Base-by-base conservation (phyloP, 345 rosid species). In the Pugionium dolabratum region DNA sequence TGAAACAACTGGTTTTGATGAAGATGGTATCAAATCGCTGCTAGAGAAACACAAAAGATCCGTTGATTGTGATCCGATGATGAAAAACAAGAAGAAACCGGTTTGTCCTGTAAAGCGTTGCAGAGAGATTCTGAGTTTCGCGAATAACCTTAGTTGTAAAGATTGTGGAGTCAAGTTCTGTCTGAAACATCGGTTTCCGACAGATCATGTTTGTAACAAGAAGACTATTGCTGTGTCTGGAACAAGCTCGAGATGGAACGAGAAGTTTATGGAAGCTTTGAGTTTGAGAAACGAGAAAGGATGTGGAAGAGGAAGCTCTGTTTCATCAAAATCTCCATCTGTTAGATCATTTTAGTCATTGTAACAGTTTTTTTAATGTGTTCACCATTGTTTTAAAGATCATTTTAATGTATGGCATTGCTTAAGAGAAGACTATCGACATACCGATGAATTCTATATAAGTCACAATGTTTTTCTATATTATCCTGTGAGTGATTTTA, bases 151-250 rank as follows among this genome's bases (percentile, higher is more conserved):
- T 36, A 74, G 83, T 10, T 93, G 98, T 84, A 88, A 90, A 67
- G 79, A 80, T 61, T 90, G 97, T 59, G 76, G 75, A 2, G 55
- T 85, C 40, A 84, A 80, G 79, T 87, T 88, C 43, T 93, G 96
- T 56, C 78, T 93, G 54, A 81, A 78, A 66, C 97, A 93, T 28
- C 63, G 97, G 75, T 90, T 88, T 58, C 96, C 92, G 0, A 78
- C 83, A 3, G 96, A 86, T 43, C 97, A 93, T 62, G 65, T 64
- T 10, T 88, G 98, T 80, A 72, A 62, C 53, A 67, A 69, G 54
- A 67, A 25, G 40, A 49, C 47, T 2, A 9, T 73, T 55, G 2
- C 62, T 4, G 48, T n/a, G 0, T 34, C 69, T 1, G 69, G 45
- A n/a, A 47, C 64, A 26, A 66, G 49, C 32, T 72, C 69, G 25